A percentile compares a stretch with the other conserved stretches of the same genome.
phyloP scores from a whole-genome alignment of 352 stramenopile species.

The Phytophthora constricta region DNA sequence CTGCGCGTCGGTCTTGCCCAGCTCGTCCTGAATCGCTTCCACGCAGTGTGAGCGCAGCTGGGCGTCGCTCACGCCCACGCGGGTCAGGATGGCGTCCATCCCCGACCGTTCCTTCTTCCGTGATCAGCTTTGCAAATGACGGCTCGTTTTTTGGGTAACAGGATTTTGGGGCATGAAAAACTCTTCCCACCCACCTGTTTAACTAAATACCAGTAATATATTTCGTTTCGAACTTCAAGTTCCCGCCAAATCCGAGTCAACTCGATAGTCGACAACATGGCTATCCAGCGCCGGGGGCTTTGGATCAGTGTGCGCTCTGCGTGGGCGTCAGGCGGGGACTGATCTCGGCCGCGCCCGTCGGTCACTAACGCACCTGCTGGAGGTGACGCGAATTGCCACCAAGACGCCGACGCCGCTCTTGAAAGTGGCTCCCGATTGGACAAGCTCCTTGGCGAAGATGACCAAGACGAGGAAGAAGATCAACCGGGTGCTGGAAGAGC shows the following conservation, averaged over 20 bases:
- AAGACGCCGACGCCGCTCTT: background rate
- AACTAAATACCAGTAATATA: too few species aligned
- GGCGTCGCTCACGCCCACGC: slow-evolving; percentile 21
- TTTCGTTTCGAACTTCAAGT: too few species aligned
- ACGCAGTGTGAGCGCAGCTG: slow-evolving; percentile 28
- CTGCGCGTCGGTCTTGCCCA: slow-evolving; percentile 4
- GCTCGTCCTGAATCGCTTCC: slow-evolving; percentile 20
- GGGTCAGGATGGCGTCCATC: slow-evolving; percentile 27
- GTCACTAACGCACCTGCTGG: background rate
- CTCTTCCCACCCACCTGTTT: too few species aligned
- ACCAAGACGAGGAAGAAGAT: background rate
- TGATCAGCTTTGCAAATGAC: background rate
- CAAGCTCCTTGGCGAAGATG: background rate
- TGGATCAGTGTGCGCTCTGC: background rate
- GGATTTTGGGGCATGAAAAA: too few species aligned
- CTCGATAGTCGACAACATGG: background rate
- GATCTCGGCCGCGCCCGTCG: background rate
- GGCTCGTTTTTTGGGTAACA: too few species aligned
- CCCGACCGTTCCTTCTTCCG: background rate
- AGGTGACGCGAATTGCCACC: background rate
- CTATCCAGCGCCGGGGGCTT: background rate
- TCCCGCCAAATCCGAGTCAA: background rate
- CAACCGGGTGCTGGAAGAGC: background rate
- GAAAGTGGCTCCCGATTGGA: background rate
- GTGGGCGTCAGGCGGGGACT: background rate